Evolutionary conservation across 2,329 filamentous ascomycete genomes (phyloP).

Genomic region (Dothistroma septosporum): DNA sequence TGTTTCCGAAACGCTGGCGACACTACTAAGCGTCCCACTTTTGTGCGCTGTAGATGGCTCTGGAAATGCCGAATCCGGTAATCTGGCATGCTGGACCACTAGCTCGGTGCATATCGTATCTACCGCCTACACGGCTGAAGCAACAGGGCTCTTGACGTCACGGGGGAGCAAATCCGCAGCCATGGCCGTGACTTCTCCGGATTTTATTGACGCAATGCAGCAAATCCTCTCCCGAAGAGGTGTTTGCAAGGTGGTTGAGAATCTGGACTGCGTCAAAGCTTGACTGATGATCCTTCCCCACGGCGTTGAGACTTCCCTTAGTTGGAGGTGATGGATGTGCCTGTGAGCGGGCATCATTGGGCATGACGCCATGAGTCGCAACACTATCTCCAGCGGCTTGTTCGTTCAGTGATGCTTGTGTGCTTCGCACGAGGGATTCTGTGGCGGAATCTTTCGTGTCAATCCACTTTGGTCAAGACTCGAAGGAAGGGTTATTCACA

Average conservation of each 20-base stretch:
- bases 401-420: too few species aligned
- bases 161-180: neutral
- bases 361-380: too few species aligned
- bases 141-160: neutral
- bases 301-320: neutral
- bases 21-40: neutral
- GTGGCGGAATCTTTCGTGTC: too few species aligned
- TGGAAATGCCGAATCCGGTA: neutral
- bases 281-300: neutral
- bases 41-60: neutral
- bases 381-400: too few species aligned
- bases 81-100: neutral
- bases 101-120: neutral
- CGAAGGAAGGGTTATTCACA: too few species aligned
- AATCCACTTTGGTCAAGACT: too few species aligned
- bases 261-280: neutral
- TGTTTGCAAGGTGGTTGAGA: neutral
- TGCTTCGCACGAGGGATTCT: too few species aligned
- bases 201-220: neutral
- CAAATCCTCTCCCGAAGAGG: neutral
- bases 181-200: neutral
- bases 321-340: too few species aligned
- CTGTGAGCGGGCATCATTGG: too few species aligned
- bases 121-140: neutral
- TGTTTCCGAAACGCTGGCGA: neutral